Conservation (phyloP, 1,284 basidiomycete genomes). For the Prillingera fragicola region DNA sequence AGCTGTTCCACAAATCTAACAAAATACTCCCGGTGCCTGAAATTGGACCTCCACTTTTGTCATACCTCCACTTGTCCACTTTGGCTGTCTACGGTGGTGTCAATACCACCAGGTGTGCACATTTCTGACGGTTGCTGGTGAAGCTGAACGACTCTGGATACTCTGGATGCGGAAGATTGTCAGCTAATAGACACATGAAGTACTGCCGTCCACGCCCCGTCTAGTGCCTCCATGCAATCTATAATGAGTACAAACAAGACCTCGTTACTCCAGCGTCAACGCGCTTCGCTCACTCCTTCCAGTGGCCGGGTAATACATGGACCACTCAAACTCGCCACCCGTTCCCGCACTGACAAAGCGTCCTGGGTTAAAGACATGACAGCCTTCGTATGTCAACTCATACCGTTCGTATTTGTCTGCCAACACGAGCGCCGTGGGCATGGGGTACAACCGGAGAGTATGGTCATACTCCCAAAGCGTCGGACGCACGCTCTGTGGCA, state of each 20-base stretch:
- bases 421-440: conserved; percentile 88
- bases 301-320: conserved; percentile 70
- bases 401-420: conserved; percentile 96
- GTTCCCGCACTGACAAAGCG: conserved; percentile 65
- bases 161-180: too few species aligned
- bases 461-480: conserved; percentile 90
- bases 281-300: conserved; percentile 43
- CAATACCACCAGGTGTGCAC: too few species aligned
- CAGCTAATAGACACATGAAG: too few species aligned
- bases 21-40: too few species aligned
- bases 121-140: too few species aligned
- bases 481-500: conserved; percentile 77
- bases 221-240: not conserved
- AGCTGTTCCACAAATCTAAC: too few species aligned
- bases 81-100: too few species aligned
- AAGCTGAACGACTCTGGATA: too few species aligned
- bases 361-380: conserved; percentile 98
- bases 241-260: not conserved
- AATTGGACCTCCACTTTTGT: too few species aligned
- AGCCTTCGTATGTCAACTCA: conserved; percentile 94
- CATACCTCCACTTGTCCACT: too few species aligned
- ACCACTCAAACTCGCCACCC: conserved; percentile 62
- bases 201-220: too few species aligned
- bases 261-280: conserved; percentile 13
- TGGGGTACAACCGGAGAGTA: conserved; percentile 83